A percentile compares a stretch with the other conserved stretches of the same genome.
Evolutionary conservation across 1,284 basidiomycete genomes (phyloP).

Genomic region (Tetrapyrgos nigripes): DNA sequence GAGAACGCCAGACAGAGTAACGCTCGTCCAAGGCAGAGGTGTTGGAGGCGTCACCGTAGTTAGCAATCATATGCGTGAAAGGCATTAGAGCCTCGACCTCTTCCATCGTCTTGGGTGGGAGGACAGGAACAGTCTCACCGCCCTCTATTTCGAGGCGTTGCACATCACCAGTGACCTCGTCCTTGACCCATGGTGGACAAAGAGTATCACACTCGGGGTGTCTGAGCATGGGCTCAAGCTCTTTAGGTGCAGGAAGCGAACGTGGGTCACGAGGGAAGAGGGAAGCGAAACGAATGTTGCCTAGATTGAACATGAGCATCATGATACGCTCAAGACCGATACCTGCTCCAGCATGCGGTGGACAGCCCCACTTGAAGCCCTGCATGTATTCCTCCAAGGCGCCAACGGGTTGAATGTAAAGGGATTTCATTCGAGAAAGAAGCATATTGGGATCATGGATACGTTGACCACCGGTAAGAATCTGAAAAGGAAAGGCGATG

Average conservation of each 20-base stretch:
- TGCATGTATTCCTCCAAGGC: constrained; percentile 91
- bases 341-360: constrained; percentile 89
- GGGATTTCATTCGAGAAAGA: constrained; percentile 81
- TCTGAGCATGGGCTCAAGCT: neutral
- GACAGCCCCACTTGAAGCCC: constrained; percentile 92
- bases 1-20: constrained; percentile 49
- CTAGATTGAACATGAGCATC: constrained; percentile 93
- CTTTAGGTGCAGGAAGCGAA: constrained; percentile 13
- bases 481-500: constrained; percentile 40
- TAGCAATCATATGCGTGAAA: constrained; percentile 43
- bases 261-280: constrained; percentile 96
- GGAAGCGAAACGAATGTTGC: constrained; percentile 93
- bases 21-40: constrained; percentile 52
- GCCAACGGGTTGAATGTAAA: constrained; percentile 78
- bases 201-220: constrained; percentile 15
- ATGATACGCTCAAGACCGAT: constrained; percentile 93
- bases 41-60: constrained; percentile 54
- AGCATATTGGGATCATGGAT: constrained; percentile 90
- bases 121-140: neutral
- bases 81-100: constrained; percentile 7
- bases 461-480: constrained; percentile 98
- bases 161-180: neutral
- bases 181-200: constrained; percentile 3
- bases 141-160: neutral
- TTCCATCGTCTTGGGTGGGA: neutral